These are phyloP conservation scores for Dionaea muscipula DNA, from an alignment of 179 eudicot species.

Conservation along the genomic window DNA sequence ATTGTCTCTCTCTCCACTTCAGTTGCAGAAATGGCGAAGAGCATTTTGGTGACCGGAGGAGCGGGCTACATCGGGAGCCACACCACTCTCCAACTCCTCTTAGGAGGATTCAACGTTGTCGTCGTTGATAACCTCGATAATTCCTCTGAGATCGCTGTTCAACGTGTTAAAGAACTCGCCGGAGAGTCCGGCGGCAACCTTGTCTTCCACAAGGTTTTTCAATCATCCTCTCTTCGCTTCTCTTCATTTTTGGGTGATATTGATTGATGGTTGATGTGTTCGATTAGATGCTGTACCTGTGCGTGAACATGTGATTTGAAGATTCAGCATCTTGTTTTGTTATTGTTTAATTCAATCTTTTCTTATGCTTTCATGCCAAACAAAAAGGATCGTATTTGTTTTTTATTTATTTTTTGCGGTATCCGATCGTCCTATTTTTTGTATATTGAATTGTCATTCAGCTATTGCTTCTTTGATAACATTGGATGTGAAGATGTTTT, in stretches of 20 bases:
- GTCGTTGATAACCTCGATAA: slow-evolving; percentile 80
- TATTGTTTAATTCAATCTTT: too few relatives aligned
- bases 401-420: too few relatives aligned
- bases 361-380: too few relatives aligned
- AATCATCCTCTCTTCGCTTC: background rate
- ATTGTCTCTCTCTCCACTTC: too few relatives aligned
- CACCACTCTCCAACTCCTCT: slow-evolving; percentile 62
- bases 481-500: too few relatives aligned
- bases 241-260: background rate
- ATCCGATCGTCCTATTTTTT: too few relatives aligned
- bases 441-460: too few relatives aligned
- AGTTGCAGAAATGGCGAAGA: slow-evolving; percentile 26
- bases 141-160: slow-evolving; percentile 53
- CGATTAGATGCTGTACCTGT: background rate
- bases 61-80: slow-evolving; percentile 97
- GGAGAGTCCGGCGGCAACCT: slow-evolving; percentile 47
- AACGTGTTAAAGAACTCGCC: slow-evolving; percentile 72
- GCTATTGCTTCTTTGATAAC: too few relatives aligned
- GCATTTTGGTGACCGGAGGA: slow-evolving; percentile 78
- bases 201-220: slow-evolving; percentile 50
- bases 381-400: too few relatives aligned
- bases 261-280: slow-evolving; percentile 1
- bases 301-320: background rate
- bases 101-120: slow-evolving; percentile 59
- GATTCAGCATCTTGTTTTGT: too few relatives aligned